Percentiles rank a stretch among this genome's conserved stretches.
These are phyloP conservation scores for Maudiozyma bulderi DNA, from an alignment of 805 yeast genomes.

Conservation along the genomic window DNA sequence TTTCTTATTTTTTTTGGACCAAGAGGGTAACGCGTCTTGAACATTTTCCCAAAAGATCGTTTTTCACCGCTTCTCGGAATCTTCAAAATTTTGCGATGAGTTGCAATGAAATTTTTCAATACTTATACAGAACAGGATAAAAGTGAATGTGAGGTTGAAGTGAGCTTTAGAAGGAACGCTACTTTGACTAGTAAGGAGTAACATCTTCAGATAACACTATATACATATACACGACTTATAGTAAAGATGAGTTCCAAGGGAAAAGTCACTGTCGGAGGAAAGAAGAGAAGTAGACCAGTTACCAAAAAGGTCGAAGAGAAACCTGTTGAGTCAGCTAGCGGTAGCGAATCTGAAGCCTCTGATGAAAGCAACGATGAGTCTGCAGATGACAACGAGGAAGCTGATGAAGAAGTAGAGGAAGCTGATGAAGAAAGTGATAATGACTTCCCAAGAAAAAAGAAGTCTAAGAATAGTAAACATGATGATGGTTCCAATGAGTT, in stretches of 20 bases:
- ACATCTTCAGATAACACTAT: no score
- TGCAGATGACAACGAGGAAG: constrained; percentile 15
- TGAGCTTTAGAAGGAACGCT: no score
- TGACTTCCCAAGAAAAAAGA: constrained; percentile 38
- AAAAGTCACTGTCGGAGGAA: not conserved
- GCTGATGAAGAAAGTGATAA: constrained; percentile 29
- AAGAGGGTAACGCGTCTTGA: not conserved
- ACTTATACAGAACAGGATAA: not conserved
- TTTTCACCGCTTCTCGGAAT: not conserved
- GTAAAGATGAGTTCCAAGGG: constrained; percentile 2
- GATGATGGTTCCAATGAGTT: constrained; percentile 71
- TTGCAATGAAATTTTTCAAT: not conserved
- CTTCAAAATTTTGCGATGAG: not conserved
- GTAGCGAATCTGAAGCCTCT: constrained; percentile 7
- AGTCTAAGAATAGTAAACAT: constrained; percentile 45
- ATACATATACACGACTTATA: not conserved
- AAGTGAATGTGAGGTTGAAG: not conserved
- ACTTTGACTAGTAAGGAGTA: no score
- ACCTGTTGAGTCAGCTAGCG: not conserved
- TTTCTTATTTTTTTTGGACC: not conserved
- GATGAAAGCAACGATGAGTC: constrained; percentile 10
- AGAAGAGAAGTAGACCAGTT: not conserved
- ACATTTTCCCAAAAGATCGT: not conserved
- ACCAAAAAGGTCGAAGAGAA: not conserved
- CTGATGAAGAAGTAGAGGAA: constrained; percentile 15